These are phyloP conservation scores for Fusarium lyarnte DNA, from an alignment of 2,329 filamentous ascomycete genomes.

Conservation along the genomic window DNA sequence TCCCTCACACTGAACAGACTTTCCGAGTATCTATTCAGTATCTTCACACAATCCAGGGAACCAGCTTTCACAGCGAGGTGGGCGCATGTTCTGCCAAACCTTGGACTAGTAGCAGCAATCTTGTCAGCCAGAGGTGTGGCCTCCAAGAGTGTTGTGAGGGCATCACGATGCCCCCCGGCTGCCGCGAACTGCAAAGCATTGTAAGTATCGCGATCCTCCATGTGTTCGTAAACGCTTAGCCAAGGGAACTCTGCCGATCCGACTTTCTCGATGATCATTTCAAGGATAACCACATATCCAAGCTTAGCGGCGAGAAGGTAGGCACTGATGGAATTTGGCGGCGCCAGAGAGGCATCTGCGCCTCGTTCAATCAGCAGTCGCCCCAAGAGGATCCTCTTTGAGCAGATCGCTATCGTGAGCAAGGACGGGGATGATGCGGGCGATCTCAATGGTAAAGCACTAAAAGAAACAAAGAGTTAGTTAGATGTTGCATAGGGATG, in stretches of 20 bases:
- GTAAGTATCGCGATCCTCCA: constrained; percentile 12
- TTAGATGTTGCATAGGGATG: neutral
- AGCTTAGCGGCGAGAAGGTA: constrained; percentile 21
- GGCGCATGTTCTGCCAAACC: constrained; percentile 22
- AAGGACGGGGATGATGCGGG: constrained; percentile 10
- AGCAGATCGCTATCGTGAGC: constrained; percentile 22
- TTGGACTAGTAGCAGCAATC: constrained; percentile 16
- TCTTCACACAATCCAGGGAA: constrained; percentile 33
- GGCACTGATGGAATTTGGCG: constrained; percentile 13
- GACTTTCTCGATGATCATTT: constrained; percentile 19
- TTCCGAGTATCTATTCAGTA: constrained; percentile 15
- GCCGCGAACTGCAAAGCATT: constrained; percentile 40
- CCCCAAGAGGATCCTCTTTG: constrained; percentile 9
- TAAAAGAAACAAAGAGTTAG: neutral
- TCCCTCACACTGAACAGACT: constrained; percentile 25
- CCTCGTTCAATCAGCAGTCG: constrained; percentile 24
- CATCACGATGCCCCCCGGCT: constrained; percentile 11
- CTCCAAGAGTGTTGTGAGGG: constrained; percentile 24
- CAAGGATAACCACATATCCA: constrained; percentile 28
- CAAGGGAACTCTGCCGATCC: constrained; percentile 27
- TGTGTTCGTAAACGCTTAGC: constrained; percentile 3
- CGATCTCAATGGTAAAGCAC: neutral
- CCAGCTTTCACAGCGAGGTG: constrained; percentile 33
- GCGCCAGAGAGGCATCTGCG: constrained; percentile 28
- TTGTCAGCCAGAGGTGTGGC: constrained; percentile 13